These are phyloP conservation scores for Mollisiaceae sp. DNA, from an alignment of 2,329 filamentous ascomycete genomes.

Conservation along the genomic window DNA sequence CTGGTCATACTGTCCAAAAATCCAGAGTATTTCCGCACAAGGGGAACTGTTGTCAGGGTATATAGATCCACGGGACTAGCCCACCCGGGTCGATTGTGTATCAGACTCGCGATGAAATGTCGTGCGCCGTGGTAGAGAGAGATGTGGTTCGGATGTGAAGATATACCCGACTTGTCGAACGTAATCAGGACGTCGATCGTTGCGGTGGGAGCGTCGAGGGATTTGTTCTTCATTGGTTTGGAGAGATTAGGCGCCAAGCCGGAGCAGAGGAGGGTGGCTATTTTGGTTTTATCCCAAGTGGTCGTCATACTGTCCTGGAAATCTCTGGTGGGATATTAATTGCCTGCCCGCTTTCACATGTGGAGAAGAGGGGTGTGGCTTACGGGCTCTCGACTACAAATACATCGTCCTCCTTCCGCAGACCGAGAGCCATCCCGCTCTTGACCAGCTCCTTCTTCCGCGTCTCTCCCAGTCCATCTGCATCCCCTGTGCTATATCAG, in stretches of 20 bases:
- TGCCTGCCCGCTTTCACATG: slow-evolving; percentile 20
- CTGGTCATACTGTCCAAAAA: slow-evolving; percentile 79
- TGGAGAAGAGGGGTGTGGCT: slow-evolving; percentile 38
- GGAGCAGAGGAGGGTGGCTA: slow-evolving; percentile 71
- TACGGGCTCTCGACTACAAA: slow-evolving; percentile 82
- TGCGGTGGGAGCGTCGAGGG: slow-evolving; percentile 48
- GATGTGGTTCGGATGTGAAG: slow-evolving; percentile 90
- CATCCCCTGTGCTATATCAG: slow-evolving; percentile 64
- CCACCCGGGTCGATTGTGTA: slow-evolving; percentile 67
- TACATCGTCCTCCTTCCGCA: slow-evolving; percentile 77
- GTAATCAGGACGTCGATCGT: slow-evolving; percentile 71
- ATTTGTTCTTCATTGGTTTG: slow-evolving; percentile 38
- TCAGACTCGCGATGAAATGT: slow-evolving; percentile 71
- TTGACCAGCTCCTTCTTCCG: slow-evolving; percentile 83
- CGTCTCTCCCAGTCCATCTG: slow-evolving; percentile 83
- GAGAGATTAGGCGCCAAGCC: slow-evolving; percentile 74
- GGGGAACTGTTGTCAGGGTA: slow-evolving; percentile 74
- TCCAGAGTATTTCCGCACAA: slow-evolving; percentile 81
- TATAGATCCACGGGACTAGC: slow-evolving; percentile 82
- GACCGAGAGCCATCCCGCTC: slow-evolving; percentile 77
- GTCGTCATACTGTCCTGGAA: slow-evolving; percentile 91
- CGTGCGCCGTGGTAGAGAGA: slow-evolving; percentile 84
- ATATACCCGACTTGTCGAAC: slow-evolving; percentile 84
- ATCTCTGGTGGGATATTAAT: slow-evolving; percentile 47
- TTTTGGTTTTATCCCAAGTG: slow-evolving; percentile 73